These are phyloP conservation scores for Pichia sp. DNA, from an alignment of 1,139 yeast species.

Conservation along the genomic window DNA sequence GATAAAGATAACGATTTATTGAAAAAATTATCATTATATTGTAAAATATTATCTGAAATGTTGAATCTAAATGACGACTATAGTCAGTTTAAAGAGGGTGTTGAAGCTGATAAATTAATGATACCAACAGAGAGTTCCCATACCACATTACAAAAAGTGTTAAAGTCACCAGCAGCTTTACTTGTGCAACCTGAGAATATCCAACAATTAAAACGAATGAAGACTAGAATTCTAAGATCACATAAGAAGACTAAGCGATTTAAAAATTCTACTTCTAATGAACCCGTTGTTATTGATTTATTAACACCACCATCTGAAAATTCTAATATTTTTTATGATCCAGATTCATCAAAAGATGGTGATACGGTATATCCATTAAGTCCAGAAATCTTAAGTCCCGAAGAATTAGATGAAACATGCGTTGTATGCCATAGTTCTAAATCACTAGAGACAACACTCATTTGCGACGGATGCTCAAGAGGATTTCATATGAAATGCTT, in stretches of 20 bases:
- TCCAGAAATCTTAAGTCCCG: slow-evolving; percentile 9
- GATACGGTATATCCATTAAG: slow-evolving; percentile 1
- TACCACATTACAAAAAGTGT: slow-evolving; percentile 3
- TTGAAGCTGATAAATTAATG: not conserved
- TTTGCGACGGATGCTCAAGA: slow-evolving; percentile 71
- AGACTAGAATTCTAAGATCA: slow-evolving; percentile 2
- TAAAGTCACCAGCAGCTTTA: slow-evolving; percentile 11
- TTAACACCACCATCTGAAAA: slow-evolving; percentile 11
- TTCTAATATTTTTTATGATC: not conserved
- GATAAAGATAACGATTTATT: slow-evolving; percentile 14
- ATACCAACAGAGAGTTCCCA: slow-evolving; percentile 3
- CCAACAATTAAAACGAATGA: slow-evolving; percentile 10
- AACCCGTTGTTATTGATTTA: not conserved
- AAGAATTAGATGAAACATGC: slow-evolving; percentile 33
- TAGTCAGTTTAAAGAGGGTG: slow-evolving; percentile 12
- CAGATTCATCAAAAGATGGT: not conserved
- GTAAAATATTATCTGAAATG: slow-evolving; percentile 14
- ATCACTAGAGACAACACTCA: slow-evolving; percentile 45
- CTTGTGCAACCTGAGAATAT: slow-evolving; percentile 11
- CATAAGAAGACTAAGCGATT: not conserved
- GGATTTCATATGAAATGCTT: slow-evolving; percentile 64
- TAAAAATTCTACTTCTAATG: not conserved
- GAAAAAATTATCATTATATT: slow-evolving; percentile 17
- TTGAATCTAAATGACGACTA: slow-evolving; percentile 7
- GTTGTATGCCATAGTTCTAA: slow-evolving; percentile 47